Conservation (phyloP, 1,284 basidiomycete genomes). For the Exobasidium cylindrosporum region DNA sequence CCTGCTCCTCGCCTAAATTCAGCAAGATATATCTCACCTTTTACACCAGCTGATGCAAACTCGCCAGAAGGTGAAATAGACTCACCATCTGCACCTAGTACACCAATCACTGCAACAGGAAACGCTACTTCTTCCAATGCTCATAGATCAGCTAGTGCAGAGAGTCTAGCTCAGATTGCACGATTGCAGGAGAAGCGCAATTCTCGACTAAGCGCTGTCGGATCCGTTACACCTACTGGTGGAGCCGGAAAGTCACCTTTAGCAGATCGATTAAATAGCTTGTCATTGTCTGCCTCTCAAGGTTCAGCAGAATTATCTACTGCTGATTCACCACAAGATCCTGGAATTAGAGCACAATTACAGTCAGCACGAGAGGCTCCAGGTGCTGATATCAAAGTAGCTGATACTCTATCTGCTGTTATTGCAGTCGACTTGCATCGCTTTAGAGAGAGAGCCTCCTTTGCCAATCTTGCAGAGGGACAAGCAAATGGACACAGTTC, state of each 20-base stretch:
- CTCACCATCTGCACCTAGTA: conserved; percentile 24
- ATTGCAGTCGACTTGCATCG: conserved; percentile 50
- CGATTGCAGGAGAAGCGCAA: conserved; percentile 19
- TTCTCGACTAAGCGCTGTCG: background rate
- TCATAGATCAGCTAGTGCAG: conserved; percentile 38
- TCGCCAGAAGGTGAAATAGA: background rate
- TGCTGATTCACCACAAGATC: background rate
- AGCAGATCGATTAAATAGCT: background rate
- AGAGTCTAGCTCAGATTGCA: conserved; percentile 32
- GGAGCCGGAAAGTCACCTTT: conserved; percentile 15
- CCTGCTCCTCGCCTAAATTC: conserved; percentile 21
- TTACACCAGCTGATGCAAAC: background rate
- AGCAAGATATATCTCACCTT: conserved; percentile 18
- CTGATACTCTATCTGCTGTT: conserved; percentile 37
- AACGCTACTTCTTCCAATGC: conserved; percentile 14
- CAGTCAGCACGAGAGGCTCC: conserved; percentile 2
- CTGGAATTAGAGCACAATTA: background rate
- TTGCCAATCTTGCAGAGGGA: background rate
- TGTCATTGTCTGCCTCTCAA: background rate
- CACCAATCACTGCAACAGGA: conserved; percentile 20
- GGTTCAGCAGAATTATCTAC: background rate
- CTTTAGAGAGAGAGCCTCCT: conserved; percentile 30
- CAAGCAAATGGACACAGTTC: conserved; percentile 8
- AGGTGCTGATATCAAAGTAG: conserved; percentile 30
- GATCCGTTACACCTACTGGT: background rate